Evolutionary conservation across 2,329 filamentous ascomycete species (phyloP).

Genomic region (Pseudocercospora fijiensis): DNA sequence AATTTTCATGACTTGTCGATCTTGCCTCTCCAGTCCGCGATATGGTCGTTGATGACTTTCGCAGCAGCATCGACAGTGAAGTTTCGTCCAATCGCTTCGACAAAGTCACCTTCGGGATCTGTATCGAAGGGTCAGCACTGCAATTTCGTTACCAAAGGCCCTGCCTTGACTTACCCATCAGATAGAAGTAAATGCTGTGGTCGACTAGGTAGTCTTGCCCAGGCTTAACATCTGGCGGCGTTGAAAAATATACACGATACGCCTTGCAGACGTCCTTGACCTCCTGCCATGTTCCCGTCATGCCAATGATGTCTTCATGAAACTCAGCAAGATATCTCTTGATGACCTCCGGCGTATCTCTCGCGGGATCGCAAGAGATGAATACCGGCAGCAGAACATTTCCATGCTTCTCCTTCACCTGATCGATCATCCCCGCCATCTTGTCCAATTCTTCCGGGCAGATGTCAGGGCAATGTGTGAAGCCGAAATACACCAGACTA

Average conservation of each 20-base stretch:
- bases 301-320: conserved; percentile 77
- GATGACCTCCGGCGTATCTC: conserved; percentile 81
- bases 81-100: conserved; percentile 92
- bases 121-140: conserved; percentile 9
- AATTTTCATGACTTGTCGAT: conserved; percentile 46
- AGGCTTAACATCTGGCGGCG: conserved; percentile 80
- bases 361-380: conserved; percentile 90
- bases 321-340: conserved; percentile 88
- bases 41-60: conserved; percentile 79
- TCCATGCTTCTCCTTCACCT: conserved; percentile 51
- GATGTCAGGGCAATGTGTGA: conserved; percentile 97
- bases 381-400: conserved; percentile 70
- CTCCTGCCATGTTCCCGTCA: conserved; percentile 91
- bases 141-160: neutral
- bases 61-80: conserved; percentile 86
- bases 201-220: conserved; percentile 97
- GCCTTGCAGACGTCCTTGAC: conserved; percentile 93
- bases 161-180: conserved; percentile 67
- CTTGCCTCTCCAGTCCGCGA: conserved; percentile 70
- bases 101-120: conserved; percentile 96
- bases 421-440: conserved; percentile 93
- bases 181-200: conserved; percentile 98
- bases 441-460: conserved; percentile 99
- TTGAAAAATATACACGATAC: conserved; percentile 96
- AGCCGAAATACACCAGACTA: conserved; percentile 91